phyloP scores from a whole-genome alignment of 495 filamentous ascomycete genomes.

The Aspergillus egyptiacus region DNA sequence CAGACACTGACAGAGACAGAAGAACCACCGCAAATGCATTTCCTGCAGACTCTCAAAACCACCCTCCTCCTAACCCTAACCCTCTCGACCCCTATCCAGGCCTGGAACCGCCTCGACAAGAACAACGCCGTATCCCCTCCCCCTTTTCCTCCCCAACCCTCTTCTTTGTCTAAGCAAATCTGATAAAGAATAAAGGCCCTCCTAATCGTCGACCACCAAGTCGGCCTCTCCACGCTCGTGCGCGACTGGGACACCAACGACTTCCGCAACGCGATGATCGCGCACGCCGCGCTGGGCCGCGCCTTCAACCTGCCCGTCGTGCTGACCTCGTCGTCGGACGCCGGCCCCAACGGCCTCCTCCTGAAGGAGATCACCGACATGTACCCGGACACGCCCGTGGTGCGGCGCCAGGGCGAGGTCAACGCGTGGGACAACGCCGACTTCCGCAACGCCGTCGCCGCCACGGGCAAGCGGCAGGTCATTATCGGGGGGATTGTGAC shows the following conservation, averaged over 20 bases:
- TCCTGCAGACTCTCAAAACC: conserved; percentile 2
- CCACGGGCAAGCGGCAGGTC: conserved; percentile 62
- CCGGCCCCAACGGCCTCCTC: conserved; percentile 58
- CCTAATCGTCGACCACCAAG: conserved; percentile 66
- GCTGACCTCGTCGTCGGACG: conserved; percentile 62
- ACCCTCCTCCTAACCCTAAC: conserved; percentile 4
- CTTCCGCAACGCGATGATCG: conserved; percentile 63
- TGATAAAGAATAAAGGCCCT: conserved; percentile 31
- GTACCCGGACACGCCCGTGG: conserved; percentile 61
- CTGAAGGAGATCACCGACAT: conserved; percentile 63
- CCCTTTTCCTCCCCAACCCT: background rate
- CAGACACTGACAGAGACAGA: too few relatives aligned
- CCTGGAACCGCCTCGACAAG: conserved; percentile 48
- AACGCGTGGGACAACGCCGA: conserved; percentile 75
- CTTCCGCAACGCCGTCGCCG: conserved; percentile 59
- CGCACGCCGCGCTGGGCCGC: conserved; percentile 60
- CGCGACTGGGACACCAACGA: conserved; percentile 58
- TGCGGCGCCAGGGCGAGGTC: conserved; percentile 68
- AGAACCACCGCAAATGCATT: too few relatives aligned
- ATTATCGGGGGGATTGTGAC: conserved; percentile 71
- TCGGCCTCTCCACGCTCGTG: conserved; percentile 59
- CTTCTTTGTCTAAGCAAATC: background rate
- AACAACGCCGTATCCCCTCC: conserved; percentile 43
- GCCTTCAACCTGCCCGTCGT: conserved; percentile 65
- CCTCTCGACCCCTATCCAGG: conserved; percentile 14